A percentile compares a stretch with the other conserved stretches of the same genome.
Evolutionary conservation across 1,284 basidiomycete genomes (phyloP).

Genomic region (Sporisorium graminicola): DNA sequence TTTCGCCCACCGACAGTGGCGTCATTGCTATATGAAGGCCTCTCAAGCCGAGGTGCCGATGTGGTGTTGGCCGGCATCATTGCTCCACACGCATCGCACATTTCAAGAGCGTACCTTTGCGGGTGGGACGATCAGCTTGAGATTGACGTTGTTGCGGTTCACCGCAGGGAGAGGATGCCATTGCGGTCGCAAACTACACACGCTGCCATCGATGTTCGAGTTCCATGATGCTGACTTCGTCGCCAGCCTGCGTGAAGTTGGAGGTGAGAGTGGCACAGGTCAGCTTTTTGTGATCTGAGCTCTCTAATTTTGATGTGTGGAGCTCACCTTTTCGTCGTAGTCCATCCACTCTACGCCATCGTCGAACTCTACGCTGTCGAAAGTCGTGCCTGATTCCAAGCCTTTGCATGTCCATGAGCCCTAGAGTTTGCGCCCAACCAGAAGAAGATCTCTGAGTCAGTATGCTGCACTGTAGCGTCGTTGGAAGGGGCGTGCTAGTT

Average conservation of each 20-base stretch:
- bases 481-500: not conserved
- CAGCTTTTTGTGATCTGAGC: not conserved
- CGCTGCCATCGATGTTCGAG: slow-evolving; percentile 53
- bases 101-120: not conserved
- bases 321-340: slow-evolving; percentile 67
- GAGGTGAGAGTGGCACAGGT: not conserved
- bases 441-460: not conserved
- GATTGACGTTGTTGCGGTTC: not conserved
- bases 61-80: not conserved
- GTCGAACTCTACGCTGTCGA: slow-evolving; percentile 64
- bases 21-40: too few relatives aligned
- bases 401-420: slow-evolving; percentile 60
- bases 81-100: not conserved
- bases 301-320: too few relatives aligned
- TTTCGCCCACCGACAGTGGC: not conserved
- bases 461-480: not conserved
- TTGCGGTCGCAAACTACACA: not conserved
- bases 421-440: not conserved
- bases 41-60: not conserved
- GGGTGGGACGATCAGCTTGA: not conserved
- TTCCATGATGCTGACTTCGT: slow-evolving; percentile 63
- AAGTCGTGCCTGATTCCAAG: slow-evolving; percentile 50
- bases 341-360: slow-evolving; percentile 68
- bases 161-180: not conserved
- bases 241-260: slow-evolving; percentile 33